Base-by-base conservation (phyloP, 1,139 yeast genomes). In the Hansenula sp. region DNA sequence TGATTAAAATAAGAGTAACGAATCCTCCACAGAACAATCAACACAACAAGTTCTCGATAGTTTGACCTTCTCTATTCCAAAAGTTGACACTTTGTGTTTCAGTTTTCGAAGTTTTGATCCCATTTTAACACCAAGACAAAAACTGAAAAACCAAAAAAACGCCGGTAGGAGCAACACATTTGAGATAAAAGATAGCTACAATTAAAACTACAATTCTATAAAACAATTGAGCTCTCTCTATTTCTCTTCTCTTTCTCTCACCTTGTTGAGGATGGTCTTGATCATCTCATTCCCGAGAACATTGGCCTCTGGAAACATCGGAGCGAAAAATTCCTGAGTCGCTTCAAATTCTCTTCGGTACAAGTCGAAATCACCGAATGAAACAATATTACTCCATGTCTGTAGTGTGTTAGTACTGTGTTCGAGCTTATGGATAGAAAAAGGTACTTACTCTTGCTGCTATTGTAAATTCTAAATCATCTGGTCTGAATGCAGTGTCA, bases 221-320 rank as follows among this genome's bases (percentile, higher is more conserved):
- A n/a, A n/a, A n/a, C n/a, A n/a, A n/a, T n/a, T n/a, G n/a, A n/a
- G n/a, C n/a, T 21, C 24, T 21, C 9, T 21, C 24, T 21, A 21
- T 21, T 21, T 21, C 24, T 21, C 24, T 21, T 21, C 24, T 9
- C 9, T 21, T 21, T 21, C 24, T 21, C 24, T 21, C 6, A 21
- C 24, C 9, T 21, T 21, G 9, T 21, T 51, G 14, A 82, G 65
- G 37, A 90, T 90, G n/a, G 90, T 87, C 58, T 77, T 79, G 48
- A 92, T 86, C 98, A 92, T 92, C 51, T 87, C 96, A 63, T 92
- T 92, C n/a, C 98, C 97, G 36, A 89, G 71, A 33, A 75, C 77
- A 52, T 82, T 86, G 12, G 97, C 97, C 52, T 89, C 96, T 5
- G 86, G 79, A 44, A 90, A 75, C 86, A 84, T 89, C 9, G 90